Percentiles rank a stretch among this genome's conserved stretches.
Conservation (phyloP, 805 yeast genomes). For the Wickerhamiella kazuoi region DNA sequence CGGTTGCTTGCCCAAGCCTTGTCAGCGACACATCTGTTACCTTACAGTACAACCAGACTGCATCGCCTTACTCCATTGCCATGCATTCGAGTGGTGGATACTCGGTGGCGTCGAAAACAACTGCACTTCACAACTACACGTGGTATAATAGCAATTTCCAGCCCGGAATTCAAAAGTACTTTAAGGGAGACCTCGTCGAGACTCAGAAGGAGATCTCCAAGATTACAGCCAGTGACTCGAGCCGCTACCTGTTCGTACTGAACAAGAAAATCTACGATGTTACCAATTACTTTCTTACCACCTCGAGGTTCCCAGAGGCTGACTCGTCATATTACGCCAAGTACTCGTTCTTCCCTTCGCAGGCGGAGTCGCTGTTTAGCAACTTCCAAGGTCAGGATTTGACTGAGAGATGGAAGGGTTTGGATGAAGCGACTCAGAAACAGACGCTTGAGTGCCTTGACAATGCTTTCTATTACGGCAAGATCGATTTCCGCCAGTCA, state of each 20-base stretch:
- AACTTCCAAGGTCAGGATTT: slow-evolving; percentile 23
- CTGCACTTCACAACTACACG: slow-evolving; percentile 20
- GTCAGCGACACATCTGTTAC: slow-evolving; percentile 19
- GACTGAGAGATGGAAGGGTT: slow-evolving; percentile 16
- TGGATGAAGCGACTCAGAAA: slow-evolving; percentile 15
- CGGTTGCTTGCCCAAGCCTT: slow-evolving; percentile 24
- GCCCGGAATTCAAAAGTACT: slow-evolving; percentile 21
- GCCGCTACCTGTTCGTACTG: slow-evolving; percentile 19
- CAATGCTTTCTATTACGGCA: slow-evolving; percentile 22
- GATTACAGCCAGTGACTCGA: slow-evolving; percentile 12
- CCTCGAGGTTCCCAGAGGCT: slow-evolving; percentile 13
- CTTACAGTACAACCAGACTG: slow-evolving; percentile 19
- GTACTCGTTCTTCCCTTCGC: slow-evolving; percentile 22
- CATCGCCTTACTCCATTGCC: slow-evolving; percentile 15
- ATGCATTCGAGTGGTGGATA: slow-evolving; percentile 21
- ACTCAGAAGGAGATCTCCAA: slow-evolving; percentile 14
- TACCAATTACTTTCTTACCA: slow-evolving; percentile 23
- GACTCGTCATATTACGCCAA: slow-evolving; percentile 12
- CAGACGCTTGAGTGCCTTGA: slow-evolving; percentile 21
- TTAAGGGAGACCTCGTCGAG: slow-evolving; percentile 24
- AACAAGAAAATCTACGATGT: slow-evolving; percentile 23
- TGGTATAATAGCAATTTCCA: slow-evolving; percentile 23
- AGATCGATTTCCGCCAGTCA: slow-evolving; percentile 23
- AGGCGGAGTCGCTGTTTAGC: slow-evolving; percentile 18
- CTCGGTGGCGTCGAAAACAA: slow-evolving; percentile 14